These are phyloP conservation scores for Eucalyptus paniculata DNA, from an alignment of 345 rosid genomes.

Conservation along the genomic window DNA sequence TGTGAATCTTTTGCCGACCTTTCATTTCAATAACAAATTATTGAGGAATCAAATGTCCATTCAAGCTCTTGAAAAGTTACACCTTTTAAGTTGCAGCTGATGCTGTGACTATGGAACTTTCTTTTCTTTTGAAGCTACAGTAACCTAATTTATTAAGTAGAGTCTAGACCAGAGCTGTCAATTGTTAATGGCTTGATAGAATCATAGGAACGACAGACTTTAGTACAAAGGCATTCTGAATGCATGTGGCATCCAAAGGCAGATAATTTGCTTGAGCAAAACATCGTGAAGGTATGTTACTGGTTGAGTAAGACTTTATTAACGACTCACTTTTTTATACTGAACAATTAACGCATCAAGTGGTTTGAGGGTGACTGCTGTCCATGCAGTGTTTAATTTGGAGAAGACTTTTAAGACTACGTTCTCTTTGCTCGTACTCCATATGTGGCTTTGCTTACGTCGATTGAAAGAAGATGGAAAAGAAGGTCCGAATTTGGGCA, in stretches of 20 bases:
- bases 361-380: neutral
- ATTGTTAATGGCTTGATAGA: neutral
- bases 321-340: neutral
- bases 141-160: neutral
- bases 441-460: conserved; percentile 83
- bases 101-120: neutral
- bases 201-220: neutral
- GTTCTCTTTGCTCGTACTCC: conserved; percentile 82
- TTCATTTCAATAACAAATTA: neutral
- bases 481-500: conserved; percentile 92
- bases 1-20: neutral
- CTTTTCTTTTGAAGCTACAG: neutral
- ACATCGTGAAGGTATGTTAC: neutral
- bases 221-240: neutral
- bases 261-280: neutral
- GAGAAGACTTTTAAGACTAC: conserved; percentile 88
- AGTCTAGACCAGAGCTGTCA: neutral
- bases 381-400: conserved; percentile 69
- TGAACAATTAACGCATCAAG: neutral
- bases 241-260: neutral
- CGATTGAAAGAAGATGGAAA: conserved; percentile 83
- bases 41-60: neutral
- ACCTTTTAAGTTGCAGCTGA: neutral
- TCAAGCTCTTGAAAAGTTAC: neutral
- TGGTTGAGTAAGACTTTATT: neutral